Evolutionary conservation across 2,329 filamentous ascomycete species (phyloP), one percentile per base, ranked within the genome.

Genomic region (Sarocladium oryzae): DNA sequence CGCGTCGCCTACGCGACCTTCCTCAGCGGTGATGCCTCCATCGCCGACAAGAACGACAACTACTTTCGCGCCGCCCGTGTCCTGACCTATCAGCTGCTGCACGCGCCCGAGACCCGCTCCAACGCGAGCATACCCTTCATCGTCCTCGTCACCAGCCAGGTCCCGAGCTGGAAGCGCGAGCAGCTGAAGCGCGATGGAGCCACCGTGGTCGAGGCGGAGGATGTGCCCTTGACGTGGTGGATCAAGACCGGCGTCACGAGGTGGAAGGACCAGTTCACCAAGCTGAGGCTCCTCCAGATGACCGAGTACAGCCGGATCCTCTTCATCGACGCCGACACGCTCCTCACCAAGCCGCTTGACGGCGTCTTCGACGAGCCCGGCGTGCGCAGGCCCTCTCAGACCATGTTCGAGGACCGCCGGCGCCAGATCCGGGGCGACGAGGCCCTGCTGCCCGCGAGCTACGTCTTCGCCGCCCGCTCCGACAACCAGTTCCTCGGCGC

Each of bases 301-400:
- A 66, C 63, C 3, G 56, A 73, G 49, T 74, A 67, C 57, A 61
- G 68, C 10, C 63, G 67, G 4, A 55, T 74, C 23, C 61, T 71
- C n/a, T 72, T 71, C 56, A 58, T 74, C 54, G 71, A 75, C 53
- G 66, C 69, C 21, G 72, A 75, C 56, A 70, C 64, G 9, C 51
- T 72, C 16, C 55, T 74, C 33, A 64, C 43, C 26, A 32, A 48
- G 43, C 43, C 43, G 7, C 43, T 48, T 13, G 52, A 55, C 10
- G 58, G 54, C 8, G 59, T 58, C 10, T 54, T 54, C 23, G 36
- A 60, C 43, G 43, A 55, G 24, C 51, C 49, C 8, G 33, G 26
- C 16, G 26, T 48, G 24, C 43, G 43, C 43, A 33, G 5, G 4
- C 43, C 43, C 28, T 33, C 43, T 2, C 24, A 21, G 9, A 48